Percentiles rank a stretch among this genome's conserved stretches.
Conservation (phyloP, 164 flowering plant genomes). For the Vitis cinerea region DNA sequence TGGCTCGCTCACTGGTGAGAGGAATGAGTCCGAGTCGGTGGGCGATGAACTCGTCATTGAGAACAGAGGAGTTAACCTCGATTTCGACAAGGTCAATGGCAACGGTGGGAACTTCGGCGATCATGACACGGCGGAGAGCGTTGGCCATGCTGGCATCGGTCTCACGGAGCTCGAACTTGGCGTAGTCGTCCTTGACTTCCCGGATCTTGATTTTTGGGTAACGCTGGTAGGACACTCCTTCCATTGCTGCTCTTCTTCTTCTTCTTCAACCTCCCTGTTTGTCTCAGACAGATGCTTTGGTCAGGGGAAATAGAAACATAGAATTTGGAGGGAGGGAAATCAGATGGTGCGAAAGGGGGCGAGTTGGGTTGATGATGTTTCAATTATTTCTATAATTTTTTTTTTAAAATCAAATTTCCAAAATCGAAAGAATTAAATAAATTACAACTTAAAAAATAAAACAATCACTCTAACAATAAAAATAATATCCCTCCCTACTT, state of each 20-base stretch:
- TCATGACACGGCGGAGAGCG: slow-evolving; percentile 94
- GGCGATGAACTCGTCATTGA: slow-evolving; percentile 96
- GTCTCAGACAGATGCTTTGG: neutral
- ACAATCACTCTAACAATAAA: too few relatives aligned
- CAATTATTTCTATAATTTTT: too few relatives aligned
- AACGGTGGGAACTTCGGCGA: slow-evolving; percentile 92
- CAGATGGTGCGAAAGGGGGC: neutral
- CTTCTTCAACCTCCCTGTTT: neutral
- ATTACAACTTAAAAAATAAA: too few relatives aligned
- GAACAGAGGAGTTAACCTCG: slow-evolving; percentile 92
- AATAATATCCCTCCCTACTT: too few relatives aligned
- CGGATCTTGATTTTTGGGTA: slow-evolving; percentile 82
- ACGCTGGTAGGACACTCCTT: slow-evolving; percentile 69
- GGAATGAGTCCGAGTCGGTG: slow-evolving; percentile 98
- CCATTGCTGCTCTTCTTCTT: slow-evolving; percentile 32
- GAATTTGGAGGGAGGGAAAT: too few relatives aligned
- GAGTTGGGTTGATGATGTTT: too few relatives aligned
- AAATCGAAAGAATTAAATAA: too few relatives aligned
- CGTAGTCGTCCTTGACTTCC: slow-evolving; percentile 72
- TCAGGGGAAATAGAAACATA: neutral
- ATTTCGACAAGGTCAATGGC: slow-evolving; percentile 97
- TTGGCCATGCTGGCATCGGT: slow-evolving; percentile 90
- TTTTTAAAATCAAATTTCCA: too few relatives aligned
- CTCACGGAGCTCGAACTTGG: slow-evolving; percentile 88
- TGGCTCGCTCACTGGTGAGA: slow-evolving; percentile 75